A percentile compares a stretch with the other conserved stretches of the same genome.
phyloP scores from a whole-genome alignment of 2,329 filamentous ascomycete species.

The Hypoxylon sp. region DNA sequence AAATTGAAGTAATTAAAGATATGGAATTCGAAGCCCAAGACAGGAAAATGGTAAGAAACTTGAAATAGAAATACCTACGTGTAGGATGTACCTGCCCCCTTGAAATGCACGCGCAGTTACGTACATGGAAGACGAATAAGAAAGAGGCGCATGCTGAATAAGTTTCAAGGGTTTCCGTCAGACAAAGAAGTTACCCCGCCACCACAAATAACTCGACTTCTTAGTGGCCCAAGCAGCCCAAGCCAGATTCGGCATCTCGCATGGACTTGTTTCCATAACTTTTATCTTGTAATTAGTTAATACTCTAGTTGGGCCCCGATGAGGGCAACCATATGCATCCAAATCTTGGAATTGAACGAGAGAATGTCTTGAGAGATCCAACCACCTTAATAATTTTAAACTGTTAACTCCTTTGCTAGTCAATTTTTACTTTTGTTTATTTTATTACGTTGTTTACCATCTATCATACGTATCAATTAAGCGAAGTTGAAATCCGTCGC shows the following conservation, averaged over 20 bases:
- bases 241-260: too few relatives aligned
- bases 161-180: too few relatives aligned
- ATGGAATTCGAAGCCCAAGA: slow-evolving; percentile 10
- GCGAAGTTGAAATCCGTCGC: too few relatives aligned
- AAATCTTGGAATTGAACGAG: slow-evolving; percentile 2
- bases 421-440: too few relatives aligned
- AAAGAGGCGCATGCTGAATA: slow-evolving; percentile 32
- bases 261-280: too few relatives aligned
- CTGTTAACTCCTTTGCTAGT: too few relatives aligned
- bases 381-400: slow-evolving; percentile 24
- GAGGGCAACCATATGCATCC: slow-evolving; percentile 9
- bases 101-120: slow-evolving; percentile 19
- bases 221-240: slow-evolving; percentile 25
- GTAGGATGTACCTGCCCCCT: slow-evolving; percentile 15
- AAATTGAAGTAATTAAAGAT: slow-evolving; percentile 9
- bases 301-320: slow-evolving; percentile 8
- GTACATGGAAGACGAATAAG: slow-evolving; percentile 23
- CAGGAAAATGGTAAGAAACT: slow-evolving; percentile 11
- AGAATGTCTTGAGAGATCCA: slow-evolving; percentile 10
- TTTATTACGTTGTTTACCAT: too few relatives aligned
- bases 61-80: slow-evolving; percentile 1
- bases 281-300: too few relatives aligned
- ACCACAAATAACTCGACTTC: slow-evolving; percentile 34
- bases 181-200: too few relatives aligned
- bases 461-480: too few relatives aligned